phyloP scores from a whole-genome alignment of 306 rosid species.

The Quercus cerris region DNA sequence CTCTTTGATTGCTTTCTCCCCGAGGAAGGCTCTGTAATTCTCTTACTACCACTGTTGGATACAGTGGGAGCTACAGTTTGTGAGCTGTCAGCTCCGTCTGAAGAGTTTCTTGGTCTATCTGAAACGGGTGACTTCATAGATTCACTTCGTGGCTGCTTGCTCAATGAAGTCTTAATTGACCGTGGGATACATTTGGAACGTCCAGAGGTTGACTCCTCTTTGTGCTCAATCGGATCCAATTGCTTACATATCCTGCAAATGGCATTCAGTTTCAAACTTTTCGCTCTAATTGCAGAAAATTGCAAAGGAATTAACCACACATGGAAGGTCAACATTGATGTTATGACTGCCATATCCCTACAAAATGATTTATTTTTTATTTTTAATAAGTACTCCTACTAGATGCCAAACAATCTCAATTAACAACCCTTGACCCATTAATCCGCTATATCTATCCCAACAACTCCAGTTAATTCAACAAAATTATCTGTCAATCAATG shows the following conservation, averaged over 20 bases:
- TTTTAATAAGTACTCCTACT: neutral
- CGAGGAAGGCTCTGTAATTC: constrained; percentile 42
- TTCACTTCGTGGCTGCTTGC: constrained; percentile 67
- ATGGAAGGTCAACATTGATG: constrained; percentile 20
- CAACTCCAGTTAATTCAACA: neutral
- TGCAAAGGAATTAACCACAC: neutral
- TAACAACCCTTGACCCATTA: constrained; percentile 8
- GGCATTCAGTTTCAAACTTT: neutral
- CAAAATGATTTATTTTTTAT: neutral
- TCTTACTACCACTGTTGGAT: constrained; percentile 53
- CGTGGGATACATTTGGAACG: constrained; percentile 79
- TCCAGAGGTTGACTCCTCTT: constrained; percentile 54
- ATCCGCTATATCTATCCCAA: neutral
- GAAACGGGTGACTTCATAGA: constrained; percentile 64
- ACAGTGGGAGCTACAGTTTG: constrained; percentile 31
- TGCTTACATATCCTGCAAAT: constrained; percentile 58
- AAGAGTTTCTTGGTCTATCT: constrained; percentile 66
- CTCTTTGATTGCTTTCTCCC: constrained; percentile 46
- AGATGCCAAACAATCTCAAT: constrained; percentile 17
- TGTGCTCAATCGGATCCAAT: constrained; percentile 47
- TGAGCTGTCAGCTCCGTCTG: constrained; percentile 44
- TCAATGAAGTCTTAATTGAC: constrained; percentile 73
- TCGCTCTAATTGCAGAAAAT: neutral
- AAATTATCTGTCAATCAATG: neutral
- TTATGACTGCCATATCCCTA: neutral